Evolutionary conservation across 164 flowering plant genomes (phyloP).

Genomic region (Echeveria elegans): DNA sequence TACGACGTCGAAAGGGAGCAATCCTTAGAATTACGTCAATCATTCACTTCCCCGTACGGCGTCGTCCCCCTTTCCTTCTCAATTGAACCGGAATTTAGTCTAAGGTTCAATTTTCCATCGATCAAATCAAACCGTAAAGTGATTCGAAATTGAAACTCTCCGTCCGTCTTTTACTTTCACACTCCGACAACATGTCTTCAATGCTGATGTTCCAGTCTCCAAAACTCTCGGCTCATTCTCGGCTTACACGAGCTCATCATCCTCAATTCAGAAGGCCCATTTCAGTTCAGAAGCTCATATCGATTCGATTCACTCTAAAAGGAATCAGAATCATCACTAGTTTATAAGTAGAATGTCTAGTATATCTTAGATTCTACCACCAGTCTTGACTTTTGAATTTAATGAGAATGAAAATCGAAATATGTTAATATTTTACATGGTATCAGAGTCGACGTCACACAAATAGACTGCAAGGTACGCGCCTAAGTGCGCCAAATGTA

Average conservation of each 20-base stretch:
- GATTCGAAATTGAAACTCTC: neutral
- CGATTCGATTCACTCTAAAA: neutral
- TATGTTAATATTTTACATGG: too few species aligned
- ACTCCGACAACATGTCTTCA: slow-evolving; percentile 1
- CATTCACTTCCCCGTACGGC: neutral
- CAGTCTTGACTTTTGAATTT: too few species aligned
- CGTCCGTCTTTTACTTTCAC: too few species aligned
- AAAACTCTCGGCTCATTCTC: neutral
- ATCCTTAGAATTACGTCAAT: neutral
- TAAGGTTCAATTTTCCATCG: neutral
- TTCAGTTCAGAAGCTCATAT: neutral
- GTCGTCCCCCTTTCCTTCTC: neutral
- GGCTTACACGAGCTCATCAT: too few species aligned
- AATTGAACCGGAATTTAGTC: neutral
- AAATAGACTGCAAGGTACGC: too few species aligned
- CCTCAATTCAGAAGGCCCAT: neutral
- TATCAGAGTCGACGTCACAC: too few species aligned
- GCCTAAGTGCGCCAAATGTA: too few species aligned
- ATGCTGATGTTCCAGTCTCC: neutral
- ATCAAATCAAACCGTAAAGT: neutral
- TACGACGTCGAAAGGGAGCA: neutral
- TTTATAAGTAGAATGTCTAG: too few species aligned
- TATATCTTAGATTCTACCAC: too few species aligned
- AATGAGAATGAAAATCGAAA: too few species aligned
- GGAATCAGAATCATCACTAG: neutral